Percentiles rank a stretch among this genome's conserved stretches.
phyloP scores from a whole-genome alignment of 208 protist genomes.

The Spongospora subterranea region DNA sequence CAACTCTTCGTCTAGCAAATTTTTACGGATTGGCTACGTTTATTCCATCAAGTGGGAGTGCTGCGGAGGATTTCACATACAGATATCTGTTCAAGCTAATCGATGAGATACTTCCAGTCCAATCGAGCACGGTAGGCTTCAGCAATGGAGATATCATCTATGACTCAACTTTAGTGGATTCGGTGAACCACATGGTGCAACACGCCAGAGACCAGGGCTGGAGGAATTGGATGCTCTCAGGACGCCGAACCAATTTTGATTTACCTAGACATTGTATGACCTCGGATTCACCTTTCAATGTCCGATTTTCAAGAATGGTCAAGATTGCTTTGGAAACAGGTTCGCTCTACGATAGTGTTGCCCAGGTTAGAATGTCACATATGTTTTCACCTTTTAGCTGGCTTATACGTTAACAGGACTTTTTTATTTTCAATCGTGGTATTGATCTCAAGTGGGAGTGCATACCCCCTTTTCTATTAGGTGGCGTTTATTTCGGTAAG shows the following conservation, averaged over 20 bases:
- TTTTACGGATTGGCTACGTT: background rate
- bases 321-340: background rate
- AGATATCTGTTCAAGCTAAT: background rate
- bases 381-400: background rate
- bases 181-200: background rate
- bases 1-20: background rate
- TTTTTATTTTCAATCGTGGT: slow-evolving; percentile 20
- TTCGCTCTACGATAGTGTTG: background rate
- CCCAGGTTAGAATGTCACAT: background rate
- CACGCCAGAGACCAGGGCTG: background rate
- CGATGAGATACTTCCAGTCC: background rate
- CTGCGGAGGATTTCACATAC: background rate
- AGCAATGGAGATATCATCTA: slow-evolving; percentile 41
- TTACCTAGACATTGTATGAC: no score
- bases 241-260: background rate
- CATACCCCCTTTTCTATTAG: background rate
- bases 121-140: background rate
- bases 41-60: background rate
- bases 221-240: background rate
- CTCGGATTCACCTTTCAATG: background rate
- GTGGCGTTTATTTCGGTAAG: slow-evolving; percentile 23
- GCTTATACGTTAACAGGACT: background rate
- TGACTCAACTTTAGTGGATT: background rate
- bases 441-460: background rate
- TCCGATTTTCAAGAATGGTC: background rate